Percentiles rank a stretch among this genome's conserved stretches.
phyloP scores from a whole-genome alignment of 331 rosid genomes.

The Arachis monticola region DNA sequence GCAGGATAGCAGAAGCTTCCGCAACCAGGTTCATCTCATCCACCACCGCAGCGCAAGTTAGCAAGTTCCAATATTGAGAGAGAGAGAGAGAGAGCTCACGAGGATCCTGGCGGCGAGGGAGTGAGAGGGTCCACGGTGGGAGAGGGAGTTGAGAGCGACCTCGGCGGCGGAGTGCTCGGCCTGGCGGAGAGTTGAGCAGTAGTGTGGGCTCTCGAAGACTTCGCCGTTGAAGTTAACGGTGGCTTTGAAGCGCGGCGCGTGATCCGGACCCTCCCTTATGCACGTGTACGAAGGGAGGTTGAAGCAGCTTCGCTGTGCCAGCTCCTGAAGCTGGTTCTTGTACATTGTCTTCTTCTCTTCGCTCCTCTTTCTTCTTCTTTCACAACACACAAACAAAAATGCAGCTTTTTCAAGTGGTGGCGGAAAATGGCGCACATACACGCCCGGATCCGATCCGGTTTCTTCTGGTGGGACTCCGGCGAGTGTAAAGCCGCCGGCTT shows the following conservation, averaged over 20 bases:
- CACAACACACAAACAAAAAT: neutral
- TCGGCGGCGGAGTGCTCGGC: constrained; percentile 99
- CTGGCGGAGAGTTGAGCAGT: constrained; percentile 90
- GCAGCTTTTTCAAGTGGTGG: neutral
- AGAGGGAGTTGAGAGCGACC: constrained; percentile 88
- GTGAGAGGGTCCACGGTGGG: constrained; percentile 92
- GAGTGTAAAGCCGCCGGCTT: neutral
- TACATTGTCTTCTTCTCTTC: constrained; percentile 65
- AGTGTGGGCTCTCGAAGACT: constrained; percentile 87
- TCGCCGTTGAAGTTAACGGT: constrained; percentile 96
- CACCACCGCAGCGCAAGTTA: constrained; percentile 33
- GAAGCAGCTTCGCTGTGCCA: constrained; percentile 99
- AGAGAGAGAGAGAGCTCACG: constrained; percentile 49
- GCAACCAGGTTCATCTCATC: neutral
- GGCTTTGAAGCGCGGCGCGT: constrained; percentile 98
- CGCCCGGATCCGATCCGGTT: constrained; percentile 47
- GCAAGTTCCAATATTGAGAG: constrained; percentile 3
- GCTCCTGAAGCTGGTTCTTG: constrained; percentile 99
- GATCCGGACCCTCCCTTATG: constrained; percentile 98
- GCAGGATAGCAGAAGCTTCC: constrained; percentile 28
- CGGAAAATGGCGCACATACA: constrained; percentile 21
- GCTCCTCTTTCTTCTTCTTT: neutral
- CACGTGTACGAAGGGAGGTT: constrained; percentile 93
- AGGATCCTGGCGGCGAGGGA: constrained; percentile 92
- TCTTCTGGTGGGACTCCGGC: constrained; percentile 28